Conservation (phyloP, 1,139 yeast species). For the Nakaseomyces glabratus region DNA sequence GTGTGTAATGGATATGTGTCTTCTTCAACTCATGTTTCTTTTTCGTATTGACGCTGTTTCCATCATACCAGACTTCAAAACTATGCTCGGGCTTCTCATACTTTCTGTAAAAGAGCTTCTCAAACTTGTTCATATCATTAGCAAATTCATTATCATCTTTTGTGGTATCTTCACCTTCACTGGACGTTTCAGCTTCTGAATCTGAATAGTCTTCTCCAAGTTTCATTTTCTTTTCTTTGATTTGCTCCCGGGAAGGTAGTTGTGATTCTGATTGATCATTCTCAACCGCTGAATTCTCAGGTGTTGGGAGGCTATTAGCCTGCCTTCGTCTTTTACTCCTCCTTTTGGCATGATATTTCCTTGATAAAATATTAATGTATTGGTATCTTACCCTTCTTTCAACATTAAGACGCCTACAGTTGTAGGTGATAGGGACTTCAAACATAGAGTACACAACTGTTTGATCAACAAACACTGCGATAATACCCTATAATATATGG, state of each 20-base stretch:
- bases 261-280: background rate
- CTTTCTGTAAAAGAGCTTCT: slow-evolving; percentile 19
- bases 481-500: no score
- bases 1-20: background rate
- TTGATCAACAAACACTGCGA: no score
- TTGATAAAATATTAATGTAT: slow-evolving; percentile 20
- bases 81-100: slow-evolving; percentile 26
- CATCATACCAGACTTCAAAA: slow-evolving; percentile 26
- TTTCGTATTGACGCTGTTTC: background rate
- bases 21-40: slow-evolving; percentile 3
- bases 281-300: slow-evolving; percentile 25
- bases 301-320: slow-evolving; percentile 20
- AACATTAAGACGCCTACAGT: slow-evolving; percentile 14
- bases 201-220: slow-evolving; percentile 9
- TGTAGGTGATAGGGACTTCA: slow-evolving; percentile 22
- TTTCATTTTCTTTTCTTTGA: slow-evolving; percentile 9
- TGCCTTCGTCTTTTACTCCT: slow-evolving; percentile 8
- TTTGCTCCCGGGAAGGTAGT: slow-evolving; percentile 1
- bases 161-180: slow-evolving; percentile 5
- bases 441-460: slow-evolving; percentile 25
- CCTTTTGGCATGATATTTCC: slow-evolving; percentile 13
- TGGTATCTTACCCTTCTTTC: slow-evolving; percentile 26
- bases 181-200: slow-evolving; percentile 7
- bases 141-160: slow-evolving; percentile 7
- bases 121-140: slow-evolving; percentile 13